Base-by-base conservation (phyloP, 2,329 filamentous ascomycete genomes). In the Fusarium tanahbumbuense region DNA sequence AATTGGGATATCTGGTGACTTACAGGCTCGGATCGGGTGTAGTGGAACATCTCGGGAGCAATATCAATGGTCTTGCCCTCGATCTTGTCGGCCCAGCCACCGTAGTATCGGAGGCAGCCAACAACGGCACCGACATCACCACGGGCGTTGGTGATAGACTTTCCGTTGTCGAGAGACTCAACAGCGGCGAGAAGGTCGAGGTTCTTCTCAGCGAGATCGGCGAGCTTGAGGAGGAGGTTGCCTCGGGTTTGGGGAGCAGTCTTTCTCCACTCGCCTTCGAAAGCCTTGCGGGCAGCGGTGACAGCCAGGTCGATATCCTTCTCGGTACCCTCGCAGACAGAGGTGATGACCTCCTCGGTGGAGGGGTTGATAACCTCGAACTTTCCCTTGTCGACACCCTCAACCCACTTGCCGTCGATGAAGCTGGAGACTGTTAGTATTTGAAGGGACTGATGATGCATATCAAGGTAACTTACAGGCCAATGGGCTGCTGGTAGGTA, bases 311-410 rank as follows among this genome's bases (percentile, higher is more conserved):
- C 89, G 80, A 91, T 84, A 83, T 96, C 93, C 86, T 97, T 94
- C 86, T 97, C 93, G 71, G 91, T 92, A 78, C 91, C 94, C 84
- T 97, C 94, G 79, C 89, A 84, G 75, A 97, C 92, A 58, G 90
- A 90, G 85, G 86, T 88, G 84, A 97, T 97, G 77, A 93, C 89
- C 82, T 94, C 90, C 82, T 97, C 94, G 72, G 89, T 93, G 71
- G 91, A 78, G 64, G 94, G 94, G 88, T 97, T 97, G 86, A 96
- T 91, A 81, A 94, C 92, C 83, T 97, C 93, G 78, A 97, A 96
- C 73, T 91, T 94, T 88, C 93, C 91, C 84, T 94, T 94, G 76
- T 97, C 93, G 70, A 92, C 90, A 79, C 89, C 87, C 76, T 82
- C 80, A 71, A 97, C 89, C 84, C 91, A 98, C 83, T 98, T 92